Conservation (phyloP, 768 basidiomycete genomes). For the Steccherinum ochraceum region DNA sequence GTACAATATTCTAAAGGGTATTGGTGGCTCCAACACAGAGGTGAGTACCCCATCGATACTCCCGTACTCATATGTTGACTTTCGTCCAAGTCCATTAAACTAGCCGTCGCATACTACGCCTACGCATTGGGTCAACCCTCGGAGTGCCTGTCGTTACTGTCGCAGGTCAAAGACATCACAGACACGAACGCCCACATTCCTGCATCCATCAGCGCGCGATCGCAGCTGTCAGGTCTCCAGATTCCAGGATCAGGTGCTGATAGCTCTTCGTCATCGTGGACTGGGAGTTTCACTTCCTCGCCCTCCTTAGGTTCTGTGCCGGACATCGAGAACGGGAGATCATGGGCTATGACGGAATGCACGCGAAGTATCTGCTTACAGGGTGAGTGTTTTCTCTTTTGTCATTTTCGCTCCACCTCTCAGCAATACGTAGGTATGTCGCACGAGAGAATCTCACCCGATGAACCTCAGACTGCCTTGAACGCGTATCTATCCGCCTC, state of each 20-base stretch:
- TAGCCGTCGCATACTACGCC: conserved; percentile 72
- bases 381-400: conserved; percentile 41
- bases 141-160: conserved; percentile 56
- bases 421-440: conserved; percentile 56
- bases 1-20: conserved; percentile 46
- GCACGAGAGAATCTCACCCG: conserved; percentile 51
- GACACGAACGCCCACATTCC: conserved; percentile 38
- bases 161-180: conserved; percentile 45
- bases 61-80: conserved; percentile 4
- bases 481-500: conserved; percentile 47
- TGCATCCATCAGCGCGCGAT: conserved; percentile 35
- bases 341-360: conserved; percentile 68
- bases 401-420: conserved; percentile 3
- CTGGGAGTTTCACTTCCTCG: conserved; percentile 42
- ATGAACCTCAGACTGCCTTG: conserved; percentile 46
- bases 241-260: conserved; percentile 28
- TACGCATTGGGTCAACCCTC: conserved; percentile 66
- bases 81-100: conserved; percentile 49
- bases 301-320: conserved; percentile 34
- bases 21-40: conserved; percentile 47
- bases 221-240: conserved; percentile 24
- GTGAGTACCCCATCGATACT: conserved; percentile 34
- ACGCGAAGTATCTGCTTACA: conserved; percentile 73
- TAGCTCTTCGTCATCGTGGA: conserved; percentile 39
- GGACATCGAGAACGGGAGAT: conserved; percentile 62